A percentile compares a stretch with the other conserved stretches of the same genome.
These are phyloP conservation scores for Kwoniella dendrophila DNA, from an alignment of 768 basidiomycete genomes.

Conservation along the genomic window DNA sequence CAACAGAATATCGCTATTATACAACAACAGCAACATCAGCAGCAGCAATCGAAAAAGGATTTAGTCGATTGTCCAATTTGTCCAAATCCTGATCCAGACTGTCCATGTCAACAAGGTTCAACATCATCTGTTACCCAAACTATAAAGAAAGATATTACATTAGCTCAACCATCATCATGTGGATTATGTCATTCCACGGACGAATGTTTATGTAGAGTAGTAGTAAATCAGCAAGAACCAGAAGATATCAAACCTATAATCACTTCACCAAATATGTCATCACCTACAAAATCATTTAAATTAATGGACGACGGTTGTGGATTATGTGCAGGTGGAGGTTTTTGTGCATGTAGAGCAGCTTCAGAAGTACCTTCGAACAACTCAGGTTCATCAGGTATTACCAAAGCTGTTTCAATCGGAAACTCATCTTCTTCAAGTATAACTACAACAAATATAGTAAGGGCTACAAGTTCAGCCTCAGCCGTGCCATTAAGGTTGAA, in stretches of 20 bases:
- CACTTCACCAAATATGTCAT: conserved; percentile 14
- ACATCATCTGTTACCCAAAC: background rate
- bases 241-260: conserved; percentile 23
- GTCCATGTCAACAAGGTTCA: conserved; percentile 43
- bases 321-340: conserved; percentile 38
- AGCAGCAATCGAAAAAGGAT: background rate
- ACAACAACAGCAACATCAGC: conserved; percentile 5
- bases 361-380: conserved; percentile 12
- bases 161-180: conserved; percentile 24
- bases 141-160: conserved; percentile 16
- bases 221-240: conserved; percentile 20
- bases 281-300: conserved; percentile 24
- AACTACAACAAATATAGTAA: background rate
- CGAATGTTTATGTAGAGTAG: conserved; percentile 44
- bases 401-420: conserved; percentile 17
- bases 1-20: background rate
- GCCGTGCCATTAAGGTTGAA: conserved; percentile 34
- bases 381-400: conserved; percentile 3
- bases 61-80: conserved; percentile 47
- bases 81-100: conserved; percentile 51
- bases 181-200: conserved; percentile 43
- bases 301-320: conserved; percentile 38
- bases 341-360: conserved; percentile 39
- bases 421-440: conserved; percentile 7
- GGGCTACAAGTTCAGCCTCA: conserved; percentile 16